phyloP scores from a whole-genome alignment of 140 eudicot species.

The Erigeron philadelphicus region DNA sequence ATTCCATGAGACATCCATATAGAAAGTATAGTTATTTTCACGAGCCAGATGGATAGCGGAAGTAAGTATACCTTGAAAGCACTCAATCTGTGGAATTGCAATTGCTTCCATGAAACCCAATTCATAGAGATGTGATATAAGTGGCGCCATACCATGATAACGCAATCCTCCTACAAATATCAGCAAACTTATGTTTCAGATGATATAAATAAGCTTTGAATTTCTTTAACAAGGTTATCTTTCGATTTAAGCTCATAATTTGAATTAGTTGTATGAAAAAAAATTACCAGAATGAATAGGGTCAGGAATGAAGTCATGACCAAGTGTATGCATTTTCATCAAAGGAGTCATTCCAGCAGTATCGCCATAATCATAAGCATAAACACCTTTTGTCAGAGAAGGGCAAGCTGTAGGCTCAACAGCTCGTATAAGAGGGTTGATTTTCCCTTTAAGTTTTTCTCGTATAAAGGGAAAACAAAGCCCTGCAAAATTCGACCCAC shows the following conservation, averaged over 20 bases:
- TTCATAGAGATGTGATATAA: conserved; percentile 82
- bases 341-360: conserved; percentile 91
- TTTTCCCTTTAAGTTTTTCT: conserved; percentile 79
- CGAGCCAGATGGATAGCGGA: background rate
- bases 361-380: conserved; percentile 90
- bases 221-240: background rate
- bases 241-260: conserved; percentile 5
- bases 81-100: conserved; percentile 80
- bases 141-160: conserved; percentile 95
- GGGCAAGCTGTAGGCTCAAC: conserved; percentile 98
- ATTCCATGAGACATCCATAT: background rate
- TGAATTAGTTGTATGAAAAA: background rate
- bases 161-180: conserved; percentile 75
- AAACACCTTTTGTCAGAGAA: conserved; percentile 74
- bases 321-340: conserved; percentile 98
- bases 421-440: conserved; percentile 75
- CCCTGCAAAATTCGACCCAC: conserved; percentile 96
- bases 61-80: conserved; percentile 66
- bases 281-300: conserved; percentile 90
- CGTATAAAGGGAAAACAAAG: conserved; percentile 86
- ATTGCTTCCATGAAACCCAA: conserved; percentile 82
- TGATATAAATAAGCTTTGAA: background rate
- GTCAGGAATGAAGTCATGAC: conserved; percentile 91
- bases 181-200: background rate
- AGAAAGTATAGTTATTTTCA: background rate